phyloP scores from a whole-genome alignment of 371 early-diverging fungal genomes.

The Mucor piriformis region DNA sequence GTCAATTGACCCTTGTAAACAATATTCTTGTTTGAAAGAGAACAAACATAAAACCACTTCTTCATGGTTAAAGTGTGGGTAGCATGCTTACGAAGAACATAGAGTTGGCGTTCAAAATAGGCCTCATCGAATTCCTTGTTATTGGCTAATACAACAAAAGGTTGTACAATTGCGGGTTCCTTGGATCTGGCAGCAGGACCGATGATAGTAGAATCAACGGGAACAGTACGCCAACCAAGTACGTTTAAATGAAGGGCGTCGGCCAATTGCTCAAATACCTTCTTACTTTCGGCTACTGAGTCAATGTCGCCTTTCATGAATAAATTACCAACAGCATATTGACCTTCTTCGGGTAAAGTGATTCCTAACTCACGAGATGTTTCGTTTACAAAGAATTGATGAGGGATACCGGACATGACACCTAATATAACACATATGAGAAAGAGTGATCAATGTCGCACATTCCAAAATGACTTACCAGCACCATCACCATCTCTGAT shows the following conservation, averaged over 20 bases:
- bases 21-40: constrained; percentile 89
- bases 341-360: constrained; percentile 73
- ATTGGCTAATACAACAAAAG: constrained; percentile 74
- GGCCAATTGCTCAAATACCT: constrained; percentile 79
- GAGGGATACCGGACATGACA: constrained; percentile 68
- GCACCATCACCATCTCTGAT: constrained; percentile 88
- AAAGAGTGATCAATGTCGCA: neutral
- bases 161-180: constrained; percentile 94
- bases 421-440: neutral
- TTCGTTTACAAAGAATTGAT: constrained; percentile 78
- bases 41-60: constrained; percentile 96
- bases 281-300: constrained; percentile 67
- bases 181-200: constrained; percentile 87
- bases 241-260: constrained; percentile 70
- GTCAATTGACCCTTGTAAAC: constrained; percentile 96
- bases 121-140: constrained; percentile 62
- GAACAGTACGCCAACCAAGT: constrained; percentile 91
- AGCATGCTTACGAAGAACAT: constrained; percentile 86
- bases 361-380: constrained; percentile 59
- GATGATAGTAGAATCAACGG: constrained; percentile 82
- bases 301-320: constrained; percentile 77
- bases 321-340: constrained; percentile 94
- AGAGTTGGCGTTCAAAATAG: constrained; percentile 87
- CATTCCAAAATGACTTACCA: constrained; percentile 45
- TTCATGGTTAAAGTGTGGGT: constrained; percentile 78